Evolutionary conservation across 1,139 yeast species (phyloP), one percentile per base, ranked within the genome.

Genomic region (Sugiyamaella japonica): DNA sequence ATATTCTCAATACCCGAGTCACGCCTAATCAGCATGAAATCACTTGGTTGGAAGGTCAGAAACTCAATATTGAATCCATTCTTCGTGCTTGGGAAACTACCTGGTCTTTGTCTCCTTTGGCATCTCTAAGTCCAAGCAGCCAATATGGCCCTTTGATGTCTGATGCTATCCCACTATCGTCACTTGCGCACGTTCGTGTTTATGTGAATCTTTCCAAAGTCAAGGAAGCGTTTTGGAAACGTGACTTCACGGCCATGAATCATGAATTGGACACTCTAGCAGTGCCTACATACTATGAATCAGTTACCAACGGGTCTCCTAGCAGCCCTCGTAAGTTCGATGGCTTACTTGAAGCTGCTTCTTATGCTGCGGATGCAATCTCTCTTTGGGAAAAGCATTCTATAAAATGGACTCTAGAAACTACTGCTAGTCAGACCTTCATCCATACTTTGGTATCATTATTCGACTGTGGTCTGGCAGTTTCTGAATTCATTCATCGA

Each of bases 331-430:
- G 60, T 51, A 56, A 56, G 34, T 64, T 67, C 52, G 63, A 68
- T 47, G 69, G 65, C 6, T 60, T 70, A 39, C 49, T 66, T n/a
- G 72, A 69, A 53, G 73, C 73, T 13, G 74, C 75, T 3, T 68
- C 70, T 3, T 71, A 70, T 50, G 72, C 74, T 9, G 72, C 73
- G 1, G 75, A 72, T 54, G 69, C 73, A 1, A 66, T 72, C 29
- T 70, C 74, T 8, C 60, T 73, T 51, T 72, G 74, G 71, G 74
- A 72, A 50, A 72, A 72, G 59, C 73, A 72, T 53, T 62, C 70
- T 2, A 66, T 64, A 10, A 62, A 66, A 17, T 67, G 71, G 70
- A 67, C 69, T 6, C 54, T 66, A 42, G 69, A 67, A 52, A 67
- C 68, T 5, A 66, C 72, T 10, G 69, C 68, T 20, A 59, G 63